Percentiles rank a stretch among this genome's conserved stretches.
Evolutionary conservation across 2,329 filamentous ascomycete species (phyloP).

Genomic region (Dactylellina haptotyla): DNA sequence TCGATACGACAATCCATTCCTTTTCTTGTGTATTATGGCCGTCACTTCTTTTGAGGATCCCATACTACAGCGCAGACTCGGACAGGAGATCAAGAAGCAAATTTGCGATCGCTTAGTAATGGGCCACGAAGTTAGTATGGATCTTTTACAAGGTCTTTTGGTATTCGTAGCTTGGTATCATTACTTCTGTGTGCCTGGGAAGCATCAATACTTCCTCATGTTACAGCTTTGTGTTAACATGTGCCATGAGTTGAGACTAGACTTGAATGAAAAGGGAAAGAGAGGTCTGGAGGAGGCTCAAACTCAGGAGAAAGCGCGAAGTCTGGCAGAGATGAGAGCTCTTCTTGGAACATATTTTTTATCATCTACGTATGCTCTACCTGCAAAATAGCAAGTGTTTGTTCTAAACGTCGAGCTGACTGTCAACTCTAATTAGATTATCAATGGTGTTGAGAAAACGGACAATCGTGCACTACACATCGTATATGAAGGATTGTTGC

Average conservation of each 20-base stretch:
- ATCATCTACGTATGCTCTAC: conserved; percentile 15
- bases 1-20: conserved; percentile 19
- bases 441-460: conserved; percentile 20
- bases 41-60: conserved; percentile 20
- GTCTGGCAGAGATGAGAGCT: conserved; percentile 17
- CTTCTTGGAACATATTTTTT: conserved; percentile 21
- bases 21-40: conserved; percentile 22
- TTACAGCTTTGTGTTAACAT: conserved; percentile 21
- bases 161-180: conserved; percentile 23
- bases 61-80: conserved; percentile 19
- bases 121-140: conserved; percentile 18
- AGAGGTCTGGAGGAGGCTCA: conserved; percentile 20
- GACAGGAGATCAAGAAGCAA: conserved; percentile 22
- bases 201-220: conserved; percentile 23
- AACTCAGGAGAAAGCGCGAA: conserved; percentile 17
- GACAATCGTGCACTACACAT: conserved; percentile 17
- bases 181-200: conserved; percentile 18
- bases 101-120: conserved; percentile 22
- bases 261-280: conserved; percentile 20
- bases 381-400: conserved; percentile 17
- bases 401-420: conserved; percentile 16
- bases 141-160: conserved; percentile 24
- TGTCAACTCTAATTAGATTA: conserved; percentile 15
- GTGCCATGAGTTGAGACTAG: conserved; percentile 19
- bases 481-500: conserved; percentile 22